Evolutionary conservation across 1,284 basidiomycete genomes (phyloP).

Genomic region (Sanghuangporus sanghuang): DNA sequence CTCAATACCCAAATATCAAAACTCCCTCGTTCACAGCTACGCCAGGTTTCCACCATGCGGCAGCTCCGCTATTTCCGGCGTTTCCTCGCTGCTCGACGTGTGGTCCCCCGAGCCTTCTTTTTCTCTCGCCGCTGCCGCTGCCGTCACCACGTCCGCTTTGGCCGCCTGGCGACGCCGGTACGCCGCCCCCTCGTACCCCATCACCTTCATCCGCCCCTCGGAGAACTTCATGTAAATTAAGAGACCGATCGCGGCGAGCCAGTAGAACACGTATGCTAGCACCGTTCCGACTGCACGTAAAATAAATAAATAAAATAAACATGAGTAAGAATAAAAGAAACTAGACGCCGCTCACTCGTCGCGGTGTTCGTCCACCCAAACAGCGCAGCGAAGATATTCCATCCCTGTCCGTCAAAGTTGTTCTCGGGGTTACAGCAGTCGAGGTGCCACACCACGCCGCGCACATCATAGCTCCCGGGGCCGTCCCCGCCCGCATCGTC

Average conservation of each 20-base stretch:
- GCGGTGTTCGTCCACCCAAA: constrained; percentile 76
- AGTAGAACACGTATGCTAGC: constrained; percentile 75
- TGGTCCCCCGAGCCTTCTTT: background rate
- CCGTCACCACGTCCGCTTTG: background rate
- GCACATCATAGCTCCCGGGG: constrained; percentile 76
- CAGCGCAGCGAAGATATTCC: constrained; percentile 71
- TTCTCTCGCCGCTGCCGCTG: background rate
- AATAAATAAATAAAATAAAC: too few species aligned
- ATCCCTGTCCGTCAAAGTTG: constrained; percentile 51
- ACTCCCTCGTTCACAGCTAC: too few species aligned
- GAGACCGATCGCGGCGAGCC: constrained; percentile 61
- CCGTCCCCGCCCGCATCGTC: constrained; percentile 78
- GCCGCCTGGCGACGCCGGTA: constrained; percentile 14
- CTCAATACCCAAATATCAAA: too few species aligned
- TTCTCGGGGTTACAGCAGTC: constrained; percentile 75
- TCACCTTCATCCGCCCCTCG: constrained; percentile 37
- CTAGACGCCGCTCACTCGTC: constrained; percentile 35
- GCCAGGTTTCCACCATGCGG: background rate
- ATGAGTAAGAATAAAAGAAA: background rate
- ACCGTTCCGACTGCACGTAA: constrained; percentile 72
- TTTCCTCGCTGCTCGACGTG: background rate
- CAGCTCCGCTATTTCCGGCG: background rate
- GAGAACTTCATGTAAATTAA: constrained; percentile 68
- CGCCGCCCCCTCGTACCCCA: constrained; percentile 21
- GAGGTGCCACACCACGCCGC: constrained; percentile 83